Percentiles rank a stretch among this genome's conserved stretches.
Evolutionary conservation across 306 rosid species (phyloP).

Genomic region (Vigna radiata): DNA sequence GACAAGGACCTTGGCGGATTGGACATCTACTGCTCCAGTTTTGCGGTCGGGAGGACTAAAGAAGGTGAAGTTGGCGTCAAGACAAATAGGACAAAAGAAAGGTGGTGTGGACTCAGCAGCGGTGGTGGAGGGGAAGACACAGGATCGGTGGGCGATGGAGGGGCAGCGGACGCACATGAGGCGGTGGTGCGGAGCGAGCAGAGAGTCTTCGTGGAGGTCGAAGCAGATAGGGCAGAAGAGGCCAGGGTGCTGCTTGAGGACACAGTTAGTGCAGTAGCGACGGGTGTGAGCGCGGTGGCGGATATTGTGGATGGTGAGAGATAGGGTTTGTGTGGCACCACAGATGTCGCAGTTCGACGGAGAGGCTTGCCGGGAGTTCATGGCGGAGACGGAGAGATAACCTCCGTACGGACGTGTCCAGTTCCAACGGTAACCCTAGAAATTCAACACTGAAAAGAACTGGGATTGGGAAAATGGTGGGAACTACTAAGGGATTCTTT

Average conservation of each 20-base stretch:
- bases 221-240: slow-evolving; percentile 80
- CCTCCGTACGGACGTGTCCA: slow-evolving; percentile 10
- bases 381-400: slow-evolving; percentile 36
- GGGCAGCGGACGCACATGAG: slow-evolving; percentile 77
- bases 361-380: slow-evolving; percentile 39
- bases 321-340: slow-evolving; percentile 43
- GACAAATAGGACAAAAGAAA: slow-evolving; percentile 64
- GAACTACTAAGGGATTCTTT: neutral
- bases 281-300: slow-evolving; percentile 49
- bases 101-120: slow-evolving; percentile 11
- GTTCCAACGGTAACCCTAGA: slow-evolving; percentile 59
- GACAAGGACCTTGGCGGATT: slow-evolving; percentile 52
- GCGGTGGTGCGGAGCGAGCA: slow-evolving; percentile 54
- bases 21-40: slow-evolving; percentile 29
- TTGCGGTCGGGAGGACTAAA: slow-evolving; percentile 37
- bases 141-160: slow-evolving; percentile 64
- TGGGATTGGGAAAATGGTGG: slow-evolving; percentile 29
- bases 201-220: slow-evolving; percentile 56
- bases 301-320: slow-evolving; percentile 58
- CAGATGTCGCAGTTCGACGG: slow-evolving; percentile 52
- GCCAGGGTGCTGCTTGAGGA: slow-evolving; percentile 62
- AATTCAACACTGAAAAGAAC: neutral
- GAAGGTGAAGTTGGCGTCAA: slow-evolving; percentile 58
- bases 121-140: slow-evolving; percentile 37
- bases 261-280: slow-evolving; percentile 73